phyloP scores from a whole-genome alignment of 345 rosid species.

The Euphorbia pulcherrima region DNA sequence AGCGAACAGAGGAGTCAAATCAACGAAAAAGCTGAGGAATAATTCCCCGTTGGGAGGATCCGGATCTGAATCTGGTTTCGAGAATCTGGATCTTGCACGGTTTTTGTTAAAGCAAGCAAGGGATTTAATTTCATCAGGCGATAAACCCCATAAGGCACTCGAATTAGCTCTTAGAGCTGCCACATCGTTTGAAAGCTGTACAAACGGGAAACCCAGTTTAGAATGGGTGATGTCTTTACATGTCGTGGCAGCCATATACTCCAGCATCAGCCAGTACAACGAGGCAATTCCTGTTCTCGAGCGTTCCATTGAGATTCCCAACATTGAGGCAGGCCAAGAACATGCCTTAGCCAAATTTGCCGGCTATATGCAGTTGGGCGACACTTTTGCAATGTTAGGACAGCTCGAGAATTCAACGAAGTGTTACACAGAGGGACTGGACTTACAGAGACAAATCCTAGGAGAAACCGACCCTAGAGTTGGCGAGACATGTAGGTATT shows the following conservation, averaged over 20 bases:
- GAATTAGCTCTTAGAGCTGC: slow-evolving; percentile 56
- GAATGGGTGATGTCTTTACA: slow-evolving; percentile 81
- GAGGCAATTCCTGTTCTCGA: slow-evolving; percentile 84
- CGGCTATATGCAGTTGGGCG: slow-evolving; percentile 97
- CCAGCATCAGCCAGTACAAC: slow-evolving; percentile 53
- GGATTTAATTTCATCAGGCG: slow-evolving; percentile 66
- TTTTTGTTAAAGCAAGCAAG: slow-evolving; percentile 69
- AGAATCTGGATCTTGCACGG: slow-evolving; percentile 60
- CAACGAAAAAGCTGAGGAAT: slow-evolving; percentile 41
- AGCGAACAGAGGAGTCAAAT: slow-evolving; percentile 26
- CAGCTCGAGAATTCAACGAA: slow-evolving; percentile 75
- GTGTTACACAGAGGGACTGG: slow-evolving; percentile 77
- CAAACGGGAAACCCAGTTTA: slow-evolving; percentile 51
- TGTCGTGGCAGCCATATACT: slow-evolving; percentile 64
- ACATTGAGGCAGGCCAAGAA: slow-evolving; percentile 66
- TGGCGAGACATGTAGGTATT: slow-evolving; percentile 80
- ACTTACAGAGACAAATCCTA: slow-evolving; percentile 80
- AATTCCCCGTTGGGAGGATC: slow-evolving; percentile 22
- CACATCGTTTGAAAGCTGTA: slow-evolving; percentile 57
- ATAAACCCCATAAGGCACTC: slow-evolving; percentile 66
- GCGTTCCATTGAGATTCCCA: slow-evolving; percentile 70
- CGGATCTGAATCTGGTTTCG: slow-evolving; percentile 41
- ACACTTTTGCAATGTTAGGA: slow-evolving; percentile 74
- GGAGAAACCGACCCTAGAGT: slow-evolving; percentile 75
- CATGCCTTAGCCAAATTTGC: slow-evolving; percentile 90